Percentiles rank a stretch among this genome's conserved stretches.
Conservation (phyloP, 2,329 filamentous ascomycete genomes). For the Zelopaecilomyces penicillatus region DNA sequence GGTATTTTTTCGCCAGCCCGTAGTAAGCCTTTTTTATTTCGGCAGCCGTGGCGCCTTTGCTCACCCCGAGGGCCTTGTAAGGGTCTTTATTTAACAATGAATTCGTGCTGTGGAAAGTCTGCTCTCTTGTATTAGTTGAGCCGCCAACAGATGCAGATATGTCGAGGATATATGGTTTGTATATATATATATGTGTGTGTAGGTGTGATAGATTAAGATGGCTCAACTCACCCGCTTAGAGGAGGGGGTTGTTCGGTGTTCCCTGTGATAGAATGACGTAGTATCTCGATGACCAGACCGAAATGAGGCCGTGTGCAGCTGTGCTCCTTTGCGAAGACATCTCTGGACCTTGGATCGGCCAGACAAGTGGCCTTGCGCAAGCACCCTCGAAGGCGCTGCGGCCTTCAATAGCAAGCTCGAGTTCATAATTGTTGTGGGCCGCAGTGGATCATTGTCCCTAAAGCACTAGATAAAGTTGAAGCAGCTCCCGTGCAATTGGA, state of each 20-base stretch:
- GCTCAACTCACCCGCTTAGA: constrained; percentile 20
- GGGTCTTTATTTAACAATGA: constrained; percentile 60
- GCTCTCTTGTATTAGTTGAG: neutral
- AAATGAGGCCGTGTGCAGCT: constrained; percentile 24
- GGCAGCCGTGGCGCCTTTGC: constrained; percentile 66
- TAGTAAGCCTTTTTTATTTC: constrained; percentile 99
- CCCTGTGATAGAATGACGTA: constrained; percentile 8
- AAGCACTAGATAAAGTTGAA: constrained; percentile 3
- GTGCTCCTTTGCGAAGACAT: constrained; percentile 29
- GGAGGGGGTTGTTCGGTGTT: constrained; percentile 10
- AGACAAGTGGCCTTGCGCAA: constrained; percentile 35
- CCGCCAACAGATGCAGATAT: neutral
- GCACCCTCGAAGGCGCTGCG: constrained; percentile 35
- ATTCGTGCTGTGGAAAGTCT: constrained; percentile 55
- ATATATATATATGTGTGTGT: neutral
- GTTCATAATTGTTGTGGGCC: constrained; percentile 31
- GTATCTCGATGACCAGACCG: constrained; percentile 13
- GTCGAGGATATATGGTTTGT: neutral
- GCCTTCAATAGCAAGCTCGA: constrained; percentile 39
- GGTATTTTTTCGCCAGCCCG: constrained; percentile 91
- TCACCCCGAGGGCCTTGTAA: constrained; percentile 78
- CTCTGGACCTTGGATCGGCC: constrained; percentile 31
- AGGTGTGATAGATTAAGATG: constrained; percentile 1
- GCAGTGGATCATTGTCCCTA: neutral
- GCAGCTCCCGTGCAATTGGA: too few species aligned